Percentiles rank a stretch among this genome's conserved stretches.
phyloP scores from a whole-genome alignment of 2,329 filamentous ascomycete genomes.

The Monosporascus sp. region DNA sequence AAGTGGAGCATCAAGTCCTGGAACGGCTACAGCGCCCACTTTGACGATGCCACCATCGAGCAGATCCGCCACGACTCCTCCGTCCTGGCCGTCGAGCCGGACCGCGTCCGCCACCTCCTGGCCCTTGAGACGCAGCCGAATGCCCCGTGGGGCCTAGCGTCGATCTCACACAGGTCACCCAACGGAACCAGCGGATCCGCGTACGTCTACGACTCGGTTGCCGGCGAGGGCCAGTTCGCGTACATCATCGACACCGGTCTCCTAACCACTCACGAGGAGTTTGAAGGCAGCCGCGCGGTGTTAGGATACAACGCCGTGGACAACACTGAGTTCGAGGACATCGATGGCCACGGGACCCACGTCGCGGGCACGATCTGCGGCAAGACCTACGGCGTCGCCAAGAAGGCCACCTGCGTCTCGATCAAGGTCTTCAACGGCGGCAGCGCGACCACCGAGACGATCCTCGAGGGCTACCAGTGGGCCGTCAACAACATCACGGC shows the following conservation, averaged over 20 bases:
- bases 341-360: slow-evolving; percentile 25
- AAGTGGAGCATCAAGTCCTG: background rate
- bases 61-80: slow-evolving; percentile 1
- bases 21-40: slow-evolving; percentile 4
- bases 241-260: slow-evolving; percentile 41
- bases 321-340: slow-evolving; percentile 11
- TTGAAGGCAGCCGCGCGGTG: slow-evolving; percentile 19
- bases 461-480: slow-evolving; percentile 20
- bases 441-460: slow-evolving; percentile 1
- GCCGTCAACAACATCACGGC: slow-evolving; percentile 17
- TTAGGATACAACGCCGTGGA: slow-evolving; percentile 21
- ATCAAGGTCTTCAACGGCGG: slow-evolving; percentile 24
- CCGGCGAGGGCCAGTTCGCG: slow-evolving; percentile 21
- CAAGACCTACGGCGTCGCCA: slow-evolving; percentile 26
- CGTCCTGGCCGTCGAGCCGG: slow-evolving; percentile 24
- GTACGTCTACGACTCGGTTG: slow-evolving; percentile 20
- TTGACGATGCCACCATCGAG: slow-evolving; percentile 3
- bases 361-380: slow-evolving; percentile 25
- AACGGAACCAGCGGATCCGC: background rate
- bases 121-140: slow-evolving; percentile 13
- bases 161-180: slow-evolving; percentile 14
- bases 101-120: slow-evolving; percentile 20
- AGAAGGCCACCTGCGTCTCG: slow-evolving; percentile 18
- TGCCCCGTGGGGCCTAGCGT: slow-evolving; percentile 25
- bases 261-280: slow-evolving; percentile 28